Base-by-base conservation (phyloP, 2,329 filamentous ascomycete species). In the Neonectria magnoliae region DNA sequence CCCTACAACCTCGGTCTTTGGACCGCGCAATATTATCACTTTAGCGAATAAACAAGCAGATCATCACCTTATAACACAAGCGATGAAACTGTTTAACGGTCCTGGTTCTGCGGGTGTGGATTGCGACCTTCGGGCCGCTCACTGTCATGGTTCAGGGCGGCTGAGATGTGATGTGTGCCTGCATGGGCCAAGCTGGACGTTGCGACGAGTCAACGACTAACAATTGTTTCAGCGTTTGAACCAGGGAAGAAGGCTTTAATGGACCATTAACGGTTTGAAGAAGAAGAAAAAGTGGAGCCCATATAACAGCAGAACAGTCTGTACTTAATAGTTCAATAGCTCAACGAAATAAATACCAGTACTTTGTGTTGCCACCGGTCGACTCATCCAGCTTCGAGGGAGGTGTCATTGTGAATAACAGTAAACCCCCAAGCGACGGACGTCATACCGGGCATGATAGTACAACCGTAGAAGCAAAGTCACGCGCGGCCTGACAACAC, bases 391-490 rank as follows among this genome's bases (percentile, higher is more conserved):
- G 33, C 33, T 3, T 33, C 4, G 31, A 16, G 14, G 33, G 33
- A 36, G 33, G 13, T 13, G 25, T 25, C 25, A 25, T 25, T 25
- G n/a, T n/a, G n/a, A n/a, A n/a, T n/a, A n/a, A n/a, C n/a, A n/a
- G n/a, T n/a, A n/a, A n/a, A n/a, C n/a, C n/a, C n/a, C n/a, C 45
- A 29, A 48, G 22, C 16, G n/a, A 42, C 38, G 54, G 31, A 63
- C 48, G 60, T 63, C 61, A 59, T 44, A 51, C 31, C 50, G 9
- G 33, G 6, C 16, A 36, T 11, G 61, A 48, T 66, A 66, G 60
- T 36, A 45, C 53, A 55, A 16, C 18, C 6, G 16, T 3, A 7
- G 18, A 11, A 11, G 18, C 10, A n/a, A 56, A 45, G 63, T 65
- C 36, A 9, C 57, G 14, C n/a, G 25, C n/a, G 22, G 29, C 31